Evolutionary conservation across 164 flowering plant species (phyloP), one percentile per base, ranked within the genome.

Genomic region (Vitis rotundifolia): DNA sequence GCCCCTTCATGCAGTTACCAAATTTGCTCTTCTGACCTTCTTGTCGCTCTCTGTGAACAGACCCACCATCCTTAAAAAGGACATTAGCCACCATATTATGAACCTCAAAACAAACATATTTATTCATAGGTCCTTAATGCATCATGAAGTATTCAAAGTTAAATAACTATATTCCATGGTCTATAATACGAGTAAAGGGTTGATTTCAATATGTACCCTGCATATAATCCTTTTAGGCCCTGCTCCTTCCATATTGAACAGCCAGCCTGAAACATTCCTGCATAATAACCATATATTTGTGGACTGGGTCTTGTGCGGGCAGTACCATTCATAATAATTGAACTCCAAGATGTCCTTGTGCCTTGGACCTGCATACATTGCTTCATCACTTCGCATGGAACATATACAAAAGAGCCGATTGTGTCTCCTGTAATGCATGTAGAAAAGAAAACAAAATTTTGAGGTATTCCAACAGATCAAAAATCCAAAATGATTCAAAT

Each of bases 321-420:
- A 48, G 58, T 73, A 60, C 85, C 79, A 61, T 85, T 82, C 75
- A 76, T 53, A 6, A 70, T 19, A 54, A 76, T 59, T 71, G 89
- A 78, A 69, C 74, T 79, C 97, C 97, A 94, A 62, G 92, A 85
- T 18, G 78, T 63, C 76, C 69, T 79, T 63, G 97, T 81, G 64
- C 97, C 98, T 82, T 94, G 98, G 69, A 94, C 84, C 79, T 91
- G 97, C 98, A 91, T 94, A n/a, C 97, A 87, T 73, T 89, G 98
- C 82, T 94, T 94, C 75, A 94, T 84, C 80, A 94, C 97, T 86
- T 94, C 98, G 79, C 97, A 94, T 22, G 98, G 98, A 68, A 91
- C 98, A 76, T 90, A 94, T 37, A 94, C 74, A 80, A 90, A 80
- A 64, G 98, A 91, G 70, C 98, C 98, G 77, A 90, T 89, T 63